Percentiles rank a stretch among this genome's conserved stretches.
These are phyloP conservation scores for Paecilomyces variotii DNA, from an alignment of 2,329 filamentous ascomycete genomes.

Conservation along the genomic window DNA sequence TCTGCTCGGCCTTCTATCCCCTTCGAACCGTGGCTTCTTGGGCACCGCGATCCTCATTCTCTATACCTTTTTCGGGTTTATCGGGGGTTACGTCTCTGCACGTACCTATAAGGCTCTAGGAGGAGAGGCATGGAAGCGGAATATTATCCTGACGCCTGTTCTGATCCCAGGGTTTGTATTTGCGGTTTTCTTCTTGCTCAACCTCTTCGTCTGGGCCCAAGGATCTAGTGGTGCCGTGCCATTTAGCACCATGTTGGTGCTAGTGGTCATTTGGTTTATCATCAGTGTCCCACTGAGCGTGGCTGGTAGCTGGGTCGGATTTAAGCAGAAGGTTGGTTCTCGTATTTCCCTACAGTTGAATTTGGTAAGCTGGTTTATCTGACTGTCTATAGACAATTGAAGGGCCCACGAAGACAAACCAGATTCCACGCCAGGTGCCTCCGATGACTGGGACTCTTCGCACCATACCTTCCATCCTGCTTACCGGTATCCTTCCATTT, in stretches of 20 bases:
- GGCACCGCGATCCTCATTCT: slow-evolving; percentile 89
- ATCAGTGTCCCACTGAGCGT: slow-evolving; percentile 90
- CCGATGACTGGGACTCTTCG: slow-evolving; percentile 74
- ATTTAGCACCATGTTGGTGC: slow-evolving; percentile 91
- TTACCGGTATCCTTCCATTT: slow-evolving; percentile 89
- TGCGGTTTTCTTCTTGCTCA: slow-evolving; percentile 79
- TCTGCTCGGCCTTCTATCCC: slow-evolving; percentile 86
- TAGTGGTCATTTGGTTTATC: slow-evolving; percentile 91
- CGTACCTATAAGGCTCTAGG: slow-evolving; percentile 91
- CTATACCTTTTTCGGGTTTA: slow-evolving; percentile 85
- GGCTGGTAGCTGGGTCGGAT: slow-evolving; percentile 86
- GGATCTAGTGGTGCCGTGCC: slow-evolving; percentile 88
- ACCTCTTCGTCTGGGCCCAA: slow-evolving; percentile 94
- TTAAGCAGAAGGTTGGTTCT: slow-evolving; percentile 54
- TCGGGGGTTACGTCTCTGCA: slow-evolving; percentile 84
- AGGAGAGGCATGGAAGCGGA: slow-evolving; percentile 89
- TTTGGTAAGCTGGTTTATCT: slow-evolving; percentile 4
- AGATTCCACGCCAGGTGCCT: slow-evolving; percentile 95
- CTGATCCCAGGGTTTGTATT: slow-evolving; percentile 85
- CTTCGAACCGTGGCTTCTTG: slow-evolving; percentile 88
- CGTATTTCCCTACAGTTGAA: neutral
- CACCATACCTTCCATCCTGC: slow-evolving; percentile 79
- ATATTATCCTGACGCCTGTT: slow-evolving; percentile 79
- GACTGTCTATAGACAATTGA: slow-evolving; percentile 48
- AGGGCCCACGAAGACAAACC: slow-evolving; percentile 85